Base-by-base conservation (phyloP, 2,329 filamentous ascomycete genomes). In the Stachybotrys chlorohalonatus region DNA sequence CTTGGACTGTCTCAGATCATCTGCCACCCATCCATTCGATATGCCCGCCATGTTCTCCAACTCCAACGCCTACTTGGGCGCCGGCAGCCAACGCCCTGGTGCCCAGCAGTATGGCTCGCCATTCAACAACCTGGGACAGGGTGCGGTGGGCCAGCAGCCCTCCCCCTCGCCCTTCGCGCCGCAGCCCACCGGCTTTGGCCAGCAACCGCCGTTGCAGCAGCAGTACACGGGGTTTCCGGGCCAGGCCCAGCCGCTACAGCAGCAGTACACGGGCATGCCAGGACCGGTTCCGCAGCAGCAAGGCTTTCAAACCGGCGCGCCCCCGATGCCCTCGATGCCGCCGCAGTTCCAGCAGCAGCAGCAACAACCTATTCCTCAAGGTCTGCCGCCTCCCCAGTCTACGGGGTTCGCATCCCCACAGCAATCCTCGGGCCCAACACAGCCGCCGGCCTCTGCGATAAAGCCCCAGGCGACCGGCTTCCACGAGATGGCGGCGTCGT, bases 1-100 rank as follows among this genome's bases (percentile, higher is more conserved):
- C 32, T 52, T 15, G 31, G 36, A 52, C 50, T 36, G 50, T 52
- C 50, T 52, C 50, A 55, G 52, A 55, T 52, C 52, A 31, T 47
- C 50, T 47, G n/a, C 60, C 51, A 62, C 53, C 54, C 51, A 55
- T 57, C 56, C 55, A 47, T 52, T 46, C 53, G 56, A 52, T 36
- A 56, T 50, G 31, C 52, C 56, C 60, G 58, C 66, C 73, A 96
- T 96, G 93, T 97, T 90, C 76, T 94, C 90, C 62, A 90, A 87
- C 70, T 89, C 90, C 62, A 95, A 89, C 77, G 86, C 89, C 60
- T 96, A 86, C 72, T 75, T 95, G 66, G 90, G 90, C 72, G 82
- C 80, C 70, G 90, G 86, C 68, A 87, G 80, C 76, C 83, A 87
- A 69, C 87, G 85, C 57, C 88, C 87, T 52, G 83, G 84, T 53